Evolutionary conservation across 2,329 filamentous ascomycete species (phyloP), one percentile per base, ranked within the genome.

Genomic region (Zymoseptoria crescenta): DNA sequence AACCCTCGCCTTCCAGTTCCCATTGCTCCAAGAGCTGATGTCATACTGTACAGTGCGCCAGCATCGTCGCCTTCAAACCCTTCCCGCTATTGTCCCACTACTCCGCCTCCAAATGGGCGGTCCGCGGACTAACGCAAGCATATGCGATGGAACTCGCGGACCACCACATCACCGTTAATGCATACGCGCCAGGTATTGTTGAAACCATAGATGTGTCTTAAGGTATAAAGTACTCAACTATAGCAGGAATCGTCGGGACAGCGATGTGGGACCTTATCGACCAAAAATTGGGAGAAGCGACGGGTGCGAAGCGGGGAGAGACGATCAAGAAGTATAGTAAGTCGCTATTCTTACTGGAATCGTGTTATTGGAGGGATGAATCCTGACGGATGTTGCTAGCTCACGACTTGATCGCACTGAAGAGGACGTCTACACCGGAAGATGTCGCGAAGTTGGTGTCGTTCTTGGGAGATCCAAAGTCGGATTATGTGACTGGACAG

Each of bases 121-220:
- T 89, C 1, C 77, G 86, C 3, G 85, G 85, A 0, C 73, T 89
- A 55, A 86, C 82, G 0, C 84, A 88, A 69, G 82, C 80, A 0
- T 86, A 86, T 62, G 85, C 86, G 0, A 83, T 86, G 78, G 85
- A 87, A 62, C 77, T 87, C 72, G 85, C 85, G 0, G 71, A 74
- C 52, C 80, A 88, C 68, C 77, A 82, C 59, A 88, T 89, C 69
- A 87, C 83, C 0, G 84, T 81, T 20, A 88, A 88, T 64, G 80
- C 81, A 0, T 88, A 87, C 65, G 85, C 83, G 0, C 86, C 86
- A 0, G 86, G 86, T n/a, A n/a, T n/a, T n/a, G n/a, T n/a, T n/a
- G n/a, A n/a, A n/a, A n/a, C n/a, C n/a, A n/a, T n/a, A n/a, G n/a
- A n/a, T n/a, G n/a, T n/a, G n/a, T n/a, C n/a, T n/a, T n/a, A n/a